These are phyloP conservation scores for Erodium chrysanthum DNA, from an alignment of 441 rosid genomes.

Conservation along the genomic window DNA sequence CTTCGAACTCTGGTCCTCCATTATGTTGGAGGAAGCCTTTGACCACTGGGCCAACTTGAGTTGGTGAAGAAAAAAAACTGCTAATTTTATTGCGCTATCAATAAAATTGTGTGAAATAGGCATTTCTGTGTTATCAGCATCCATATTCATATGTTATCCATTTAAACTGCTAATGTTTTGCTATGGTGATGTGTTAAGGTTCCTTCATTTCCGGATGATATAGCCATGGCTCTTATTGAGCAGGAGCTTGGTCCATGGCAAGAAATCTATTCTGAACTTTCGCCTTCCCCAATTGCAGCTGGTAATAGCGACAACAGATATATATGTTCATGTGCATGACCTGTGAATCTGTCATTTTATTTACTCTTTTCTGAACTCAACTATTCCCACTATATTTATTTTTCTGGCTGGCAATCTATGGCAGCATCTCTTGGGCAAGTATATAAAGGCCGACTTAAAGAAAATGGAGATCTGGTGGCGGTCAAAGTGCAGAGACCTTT, in stretches of 20 bases:
- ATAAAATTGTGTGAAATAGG: constrained; percentile 4
- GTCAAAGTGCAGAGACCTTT: constrained; percentile 97
- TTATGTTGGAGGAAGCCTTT: too few relatives aligned
- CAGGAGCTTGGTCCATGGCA: constrained; percentile 96
- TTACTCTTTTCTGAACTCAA: constrained; percentile 16
- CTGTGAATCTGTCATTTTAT: constrained; percentile 11
- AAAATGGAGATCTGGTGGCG: constrained; percentile 87
- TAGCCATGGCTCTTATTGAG: constrained; percentile 87
- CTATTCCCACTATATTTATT: constrained; percentile 9
- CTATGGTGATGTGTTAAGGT: constrained; percentile 51
- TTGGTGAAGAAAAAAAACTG: too few relatives aligned
- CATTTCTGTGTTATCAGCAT: constrained; percentile 9
- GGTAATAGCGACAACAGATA: constrained; percentile 33
- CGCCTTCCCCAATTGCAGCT: constrained; percentile 93
- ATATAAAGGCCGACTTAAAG: constrained; percentile 78
- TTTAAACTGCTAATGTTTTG: constrained; percentile 24
- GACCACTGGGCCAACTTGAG: too few relatives aligned
- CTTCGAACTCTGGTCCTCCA: too few relatives aligned
- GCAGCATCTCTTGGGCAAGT: constrained; percentile 97
- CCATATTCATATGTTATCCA: constrained; percentile 5
- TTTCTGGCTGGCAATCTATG: constrained; percentile 23
- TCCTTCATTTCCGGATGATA: constrained; percentile 96
- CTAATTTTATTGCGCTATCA: background rate
- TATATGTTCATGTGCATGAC: constrained; percentile 6
- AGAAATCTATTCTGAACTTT: constrained; percentile 76